phyloP scores from a whole-genome alignment of 805 yeast species.

The Spathaspora boniae region DNA sequence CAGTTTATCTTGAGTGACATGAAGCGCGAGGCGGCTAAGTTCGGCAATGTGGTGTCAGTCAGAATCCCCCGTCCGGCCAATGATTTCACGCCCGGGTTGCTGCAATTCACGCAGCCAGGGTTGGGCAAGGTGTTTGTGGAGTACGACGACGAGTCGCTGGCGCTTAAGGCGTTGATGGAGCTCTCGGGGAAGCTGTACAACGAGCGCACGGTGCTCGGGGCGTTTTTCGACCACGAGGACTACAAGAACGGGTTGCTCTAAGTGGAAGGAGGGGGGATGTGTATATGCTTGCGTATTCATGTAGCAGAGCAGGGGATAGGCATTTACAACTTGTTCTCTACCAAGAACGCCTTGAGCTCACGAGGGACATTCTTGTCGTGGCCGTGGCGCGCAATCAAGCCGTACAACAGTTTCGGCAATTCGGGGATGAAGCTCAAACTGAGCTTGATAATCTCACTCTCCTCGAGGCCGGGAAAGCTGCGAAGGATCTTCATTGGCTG shows the following conservation, averaged over 20 bases:
- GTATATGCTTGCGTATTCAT: not conserved
- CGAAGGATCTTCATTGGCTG: slow-evolving; percentile 77
- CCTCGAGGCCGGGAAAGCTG: slow-evolving; percentile 68
- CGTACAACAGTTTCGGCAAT: slow-evolving; percentile 65
- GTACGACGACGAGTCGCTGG: slow-evolving; percentile 49
- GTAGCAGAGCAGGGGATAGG: slow-evolving; percentile 1
- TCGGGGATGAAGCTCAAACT: slow-evolving; percentile 77
- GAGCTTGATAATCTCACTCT: slow-evolving; percentile 70
- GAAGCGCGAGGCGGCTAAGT: slow-evolving; percentile 41
- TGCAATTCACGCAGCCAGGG: slow-evolving; percentile 45
- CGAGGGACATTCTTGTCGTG: slow-evolving; percentile 45
- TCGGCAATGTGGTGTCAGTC: slow-evolving; percentile 51
- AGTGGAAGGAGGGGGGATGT: slow-evolving; percentile 1
- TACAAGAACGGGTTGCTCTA: slow-evolving; percentile 39
- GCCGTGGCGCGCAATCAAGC: slow-evolving; percentile 59
- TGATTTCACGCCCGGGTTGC: slow-evolving; percentile 42
- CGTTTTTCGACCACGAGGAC: slow-evolving; percentile 59
- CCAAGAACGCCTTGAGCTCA: slow-evolving; percentile 24
- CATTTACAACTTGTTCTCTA: slow-evolving; percentile 8
- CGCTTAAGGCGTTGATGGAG: slow-evolving; percentile 54
- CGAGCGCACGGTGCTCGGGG: slow-evolving; percentile 65
- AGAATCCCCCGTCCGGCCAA: slow-evolving; percentile 61
- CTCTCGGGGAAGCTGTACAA: slow-evolving; percentile 66
- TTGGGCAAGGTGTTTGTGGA: slow-evolving; percentile 72
- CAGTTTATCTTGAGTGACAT: slow-evolving; percentile 54